These are phyloP conservation scores for Zasmidium citrigriseum DNA, from an alignment of 2,329 filamentous ascomycete genomes.

Conservation along the genomic window DNA sequence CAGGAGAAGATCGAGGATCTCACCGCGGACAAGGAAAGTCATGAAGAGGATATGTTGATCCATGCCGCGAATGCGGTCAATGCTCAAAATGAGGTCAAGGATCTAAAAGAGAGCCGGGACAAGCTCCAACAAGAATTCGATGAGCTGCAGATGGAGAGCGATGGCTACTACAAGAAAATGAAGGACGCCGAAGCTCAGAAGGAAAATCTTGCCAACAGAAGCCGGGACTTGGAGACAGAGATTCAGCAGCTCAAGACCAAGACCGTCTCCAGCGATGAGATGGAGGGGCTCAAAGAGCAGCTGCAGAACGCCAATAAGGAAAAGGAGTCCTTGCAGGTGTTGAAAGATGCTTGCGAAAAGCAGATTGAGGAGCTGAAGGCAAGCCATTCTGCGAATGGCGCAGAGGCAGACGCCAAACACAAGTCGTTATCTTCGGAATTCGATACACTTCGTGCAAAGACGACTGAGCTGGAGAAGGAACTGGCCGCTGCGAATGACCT, in stretches of 20 bases:
- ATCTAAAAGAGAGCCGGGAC: conserved; percentile 26
- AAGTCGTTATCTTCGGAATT: conserved; percentile 64
- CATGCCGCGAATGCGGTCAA: conserved; percentile 30
- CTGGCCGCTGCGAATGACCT: conserved; percentile 83
- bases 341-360: conserved; percentile 68
- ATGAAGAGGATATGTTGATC: conserved; percentile 28
- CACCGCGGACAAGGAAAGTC: conserved; percentile 25
- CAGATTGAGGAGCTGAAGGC: conserved; percentile 63
- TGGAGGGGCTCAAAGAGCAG: conserved; percentile 47
- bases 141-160: conserved; percentile 25
- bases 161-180: conserved; percentile 19
- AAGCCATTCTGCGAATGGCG: conserved; percentile 47
- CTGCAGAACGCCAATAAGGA: conserved; percentile 54
- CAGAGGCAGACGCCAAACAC: conserved; percentile 54
- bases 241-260: conserved; percentile 50
- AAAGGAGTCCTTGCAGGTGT: conserved; percentile 61
- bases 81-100: conserved; percentile 33
- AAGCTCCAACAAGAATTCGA: conserved; percentile 30
- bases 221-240: conserved; percentile 61
- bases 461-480: conserved; percentile 73
- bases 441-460: conserved; percentile 70
- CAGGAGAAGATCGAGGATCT: conserved; percentile 28
- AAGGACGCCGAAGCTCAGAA: conserved; percentile 31
- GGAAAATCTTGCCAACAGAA: conserved; percentile 24
- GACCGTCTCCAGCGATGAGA: conserved; percentile 55